A percentile compares a stretch with the other conserved stretches of the same genome.
Evolutionary conservation across 83 land plant genomes (phyloP).

Genomic region (Thuja plicata): DNA sequence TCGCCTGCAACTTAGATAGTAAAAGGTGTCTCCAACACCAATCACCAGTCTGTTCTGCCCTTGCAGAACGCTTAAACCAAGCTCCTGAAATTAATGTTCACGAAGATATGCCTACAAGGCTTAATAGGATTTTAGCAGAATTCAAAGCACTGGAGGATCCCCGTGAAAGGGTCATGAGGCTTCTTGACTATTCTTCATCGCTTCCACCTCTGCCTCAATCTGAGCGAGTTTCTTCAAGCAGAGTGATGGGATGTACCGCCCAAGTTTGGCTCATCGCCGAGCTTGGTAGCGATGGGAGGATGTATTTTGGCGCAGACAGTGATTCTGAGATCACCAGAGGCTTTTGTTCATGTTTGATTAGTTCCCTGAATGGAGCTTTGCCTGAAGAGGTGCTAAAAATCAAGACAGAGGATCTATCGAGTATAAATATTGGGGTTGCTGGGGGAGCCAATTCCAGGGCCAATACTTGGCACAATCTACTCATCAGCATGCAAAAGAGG

Average conservation of each 20-base stretch:
- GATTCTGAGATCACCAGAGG: conserved; percentile 92
- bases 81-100: neutral
- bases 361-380: conserved; percentile 55
- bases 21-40: neutral
- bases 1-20: neutral
- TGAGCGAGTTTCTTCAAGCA: conserved; percentile 45
- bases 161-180: conserved; percentile 44
- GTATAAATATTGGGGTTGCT: conserved; percentile 50
- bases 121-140: conserved; percentile 30
- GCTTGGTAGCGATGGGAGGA: conserved; percentile 38
- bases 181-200: conserved; percentile 48
- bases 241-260: conserved; percentile 91
- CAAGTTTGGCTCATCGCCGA: conserved; percentile 80
- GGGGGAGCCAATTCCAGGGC: conserved; percentile 59
- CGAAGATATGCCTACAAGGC: conserved; percentile 21
- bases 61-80: neutral
- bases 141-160: conserved; percentile 52
- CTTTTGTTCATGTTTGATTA: conserved; percentile 67
- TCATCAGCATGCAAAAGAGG: conserved; percentile 82
- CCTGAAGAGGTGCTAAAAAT: conserved; percentile 69
- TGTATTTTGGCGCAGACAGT: conserved; percentile 75
- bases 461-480: conserved; percentile 90
- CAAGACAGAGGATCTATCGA: conserved; percentile 44
- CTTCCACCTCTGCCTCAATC: conserved; percentile 49
- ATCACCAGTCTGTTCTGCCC: neutral